Percentiles rank a stretch among this genome's conserved stretches.
Evolutionary conservation across 2,329 filamentous ascomycete genomes (phyloP).

Genomic region (Mycosphaerella sp.): DNA sequence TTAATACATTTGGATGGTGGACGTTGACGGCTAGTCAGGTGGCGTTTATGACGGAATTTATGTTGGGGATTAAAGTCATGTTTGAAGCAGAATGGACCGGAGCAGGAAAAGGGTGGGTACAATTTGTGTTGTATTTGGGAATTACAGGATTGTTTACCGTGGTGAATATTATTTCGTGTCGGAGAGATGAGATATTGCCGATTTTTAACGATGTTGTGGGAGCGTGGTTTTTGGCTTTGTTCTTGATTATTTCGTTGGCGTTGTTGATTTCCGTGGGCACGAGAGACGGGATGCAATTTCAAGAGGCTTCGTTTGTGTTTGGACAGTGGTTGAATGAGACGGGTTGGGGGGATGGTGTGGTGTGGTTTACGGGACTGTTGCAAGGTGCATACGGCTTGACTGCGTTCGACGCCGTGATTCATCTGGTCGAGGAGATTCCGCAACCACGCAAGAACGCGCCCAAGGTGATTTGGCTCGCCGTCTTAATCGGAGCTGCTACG

Average conservation of each 20-base stretch:
- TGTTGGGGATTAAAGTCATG: constrained; percentile 52
- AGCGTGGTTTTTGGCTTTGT: constrained; percentile 47
- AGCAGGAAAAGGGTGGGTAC: constrained; percentile 44
- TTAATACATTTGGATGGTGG: constrained; percentile 57
- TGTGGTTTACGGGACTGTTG: constrained; percentile 54
- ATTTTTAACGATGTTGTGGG: constrained; percentile 54
- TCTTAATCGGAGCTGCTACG: constrained; percentile 39
- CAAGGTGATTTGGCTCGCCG: constrained; percentile 48
- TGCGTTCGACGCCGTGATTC: constrained; percentile 54
- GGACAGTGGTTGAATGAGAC: constrained; percentile 47
- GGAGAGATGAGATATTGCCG: constrained; percentile 44
- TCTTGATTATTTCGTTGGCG: constrained; percentile 47
- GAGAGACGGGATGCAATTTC: constrained; percentile 41
- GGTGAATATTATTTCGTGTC: constrained; percentile 49
- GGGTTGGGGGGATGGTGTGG: constrained; percentile 50
- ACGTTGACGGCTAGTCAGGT: constrained; percentile 50
- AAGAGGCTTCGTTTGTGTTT: constrained; percentile 49
- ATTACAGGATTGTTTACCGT: constrained; percentile 45
- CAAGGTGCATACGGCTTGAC: constrained; percentile 53
- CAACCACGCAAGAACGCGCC: constrained; percentile 47
- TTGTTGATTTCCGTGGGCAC: constrained; percentile 49
- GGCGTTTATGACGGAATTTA: constrained; percentile 54
- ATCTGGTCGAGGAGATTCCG: constrained; percentile 54
- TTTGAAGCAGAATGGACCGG: constrained; percentile 46
- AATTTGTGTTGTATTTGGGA: constrained; percentile 51